Evolutionary conservation across 2,329 filamentous ascomycete genomes (phyloP), one percentile per base, ranked within the genome.

Genomic region (Neocatenulostroma microsporum): DNA sequence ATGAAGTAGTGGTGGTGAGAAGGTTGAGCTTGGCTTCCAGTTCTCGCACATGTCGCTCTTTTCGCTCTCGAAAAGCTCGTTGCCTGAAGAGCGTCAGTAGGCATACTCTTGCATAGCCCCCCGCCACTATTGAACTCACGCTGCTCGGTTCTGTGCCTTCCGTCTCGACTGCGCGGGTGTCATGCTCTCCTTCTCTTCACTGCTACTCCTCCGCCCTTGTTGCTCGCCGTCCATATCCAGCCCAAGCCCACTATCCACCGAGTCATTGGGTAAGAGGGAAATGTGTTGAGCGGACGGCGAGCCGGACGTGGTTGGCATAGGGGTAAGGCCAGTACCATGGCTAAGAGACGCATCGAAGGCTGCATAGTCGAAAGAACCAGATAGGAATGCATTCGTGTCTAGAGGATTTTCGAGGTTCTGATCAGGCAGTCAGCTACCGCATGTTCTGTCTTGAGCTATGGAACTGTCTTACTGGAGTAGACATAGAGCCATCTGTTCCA

Each of bases 11-110:
- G 41, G 79, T 77, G 57, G 94, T 82, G 21, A 95, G 76, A 32
- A 69, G 72, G 33, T 76, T 80, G 19, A 96, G 78, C 59, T 94
- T 91, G 39, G 78, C 76, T 63, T 96, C 88, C 17, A 96, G 79
- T 43, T 96, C 87, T 60, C 88, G 88, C 45, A 96, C 87, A 55
- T 94, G 88, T 40, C 80, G 82, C 61, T 96, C 89, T 62, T 96
- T 96, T 50, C 89, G 82, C 63, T 96, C 89, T 42, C 89, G 85
- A 62, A 96, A 96, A 21, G 91, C 89, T 51, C 89, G 82, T 72
- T 96, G 91, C 31, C 89, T 95, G 27, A 10, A 17, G n/a, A 47
- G 26, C n/a, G n/a, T n/a, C n/a, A n/a, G n/a, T n/a, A n/a, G n/a
- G n/a, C n/a, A n/a, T n/a, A n/a, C n/a, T n/a, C n/a, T n/a, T n/a